These are phyloP conservation scores for Haematococcus sp. DNA, from an alignment of 139 green algal genomes.

Conservation along the genomic window DNA sequence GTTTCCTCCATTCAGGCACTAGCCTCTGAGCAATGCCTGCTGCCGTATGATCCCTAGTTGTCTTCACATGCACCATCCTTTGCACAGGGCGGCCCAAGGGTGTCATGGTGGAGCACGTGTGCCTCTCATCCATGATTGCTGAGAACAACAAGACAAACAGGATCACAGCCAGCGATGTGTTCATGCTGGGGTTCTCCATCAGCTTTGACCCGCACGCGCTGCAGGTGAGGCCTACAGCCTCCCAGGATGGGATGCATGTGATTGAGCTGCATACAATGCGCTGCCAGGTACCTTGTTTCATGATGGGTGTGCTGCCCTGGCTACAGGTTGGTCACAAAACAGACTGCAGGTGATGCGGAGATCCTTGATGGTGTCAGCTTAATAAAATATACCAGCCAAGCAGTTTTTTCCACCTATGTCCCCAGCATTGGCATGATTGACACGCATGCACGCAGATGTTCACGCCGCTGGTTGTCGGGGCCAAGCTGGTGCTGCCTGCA, in stretches of 20 bases:
- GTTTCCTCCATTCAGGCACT: no score
- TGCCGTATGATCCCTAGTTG: neutral
- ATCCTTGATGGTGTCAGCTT: constrained; percentile 13
- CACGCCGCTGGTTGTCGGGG: neutral
- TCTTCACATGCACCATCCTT: no score
- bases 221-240: no score
- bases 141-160: neutral
- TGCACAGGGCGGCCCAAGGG: constrained; percentile 65
- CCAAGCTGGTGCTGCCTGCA: constrained; percentile 17
- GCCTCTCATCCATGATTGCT: constrained; percentile 35
- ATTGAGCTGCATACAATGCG: neutral
- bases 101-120: constrained; percentile 35
- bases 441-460: neutral
- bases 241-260: no score
- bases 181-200: constrained; percentile 26
- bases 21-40: no score
- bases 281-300: no score
- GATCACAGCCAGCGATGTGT: constrained; percentile 2
- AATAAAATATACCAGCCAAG: no score
- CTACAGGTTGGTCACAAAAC: no score
- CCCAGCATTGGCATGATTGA: no score
- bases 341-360: neutral
- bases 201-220: constrained; percentile 41
- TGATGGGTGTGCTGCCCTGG: no score
- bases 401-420: neutral